A percentile compares a stretch with the other conserved stretches of the same genome.
Conservation (phyloP, 371 early-diverging fungal genomes). For the Apophysomyces sp. region DNA sequence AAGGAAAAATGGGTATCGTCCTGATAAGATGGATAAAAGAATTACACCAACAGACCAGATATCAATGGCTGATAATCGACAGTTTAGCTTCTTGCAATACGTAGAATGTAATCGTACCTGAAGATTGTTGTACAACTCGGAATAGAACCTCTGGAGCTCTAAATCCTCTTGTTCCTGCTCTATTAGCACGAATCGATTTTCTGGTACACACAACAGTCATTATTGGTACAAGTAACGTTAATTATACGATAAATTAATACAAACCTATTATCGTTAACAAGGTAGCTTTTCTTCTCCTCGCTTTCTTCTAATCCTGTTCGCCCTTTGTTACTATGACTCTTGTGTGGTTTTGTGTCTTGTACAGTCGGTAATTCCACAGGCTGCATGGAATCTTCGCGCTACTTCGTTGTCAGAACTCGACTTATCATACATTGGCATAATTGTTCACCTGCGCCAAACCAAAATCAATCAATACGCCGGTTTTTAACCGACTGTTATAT, state of each 20-base stretch:
- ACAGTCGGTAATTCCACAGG: not conserved
- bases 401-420: not conserved
- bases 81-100: too few species aligned
- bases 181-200: constrained; percentile 77
- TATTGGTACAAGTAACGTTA: not conserved
- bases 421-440: not conserved
- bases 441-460: constrained; percentile 88
- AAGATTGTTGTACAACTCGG: constrained; percentile 81
- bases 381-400: constrained; percentile 1
- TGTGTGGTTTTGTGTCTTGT: not conserved
- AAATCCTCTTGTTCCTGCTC: constrained; percentile 99
- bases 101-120: constrained; percentile 61
- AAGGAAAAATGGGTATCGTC: constrained; percentile 94
- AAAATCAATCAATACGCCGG: constrained; percentile 96
- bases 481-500: constrained; percentile 64
- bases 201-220: constrained; percentile 23
- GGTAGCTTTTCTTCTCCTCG: constrained; percentile 16
- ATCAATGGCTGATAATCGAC: constrained; percentile 83
- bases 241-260: constrained; percentile 13
- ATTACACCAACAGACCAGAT: constrained; percentile 98
- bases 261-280: constrained; percentile 47
- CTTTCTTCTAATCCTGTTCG: not conserved
- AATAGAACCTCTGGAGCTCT: constrained; percentile 97
- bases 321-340: not conserved
- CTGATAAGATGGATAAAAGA: constrained; percentile 79